These are phyloP conservation scores for Theileria annulata DNA, from an alignment of 169 alveolate species.

Conservation along the genomic window DNA sequence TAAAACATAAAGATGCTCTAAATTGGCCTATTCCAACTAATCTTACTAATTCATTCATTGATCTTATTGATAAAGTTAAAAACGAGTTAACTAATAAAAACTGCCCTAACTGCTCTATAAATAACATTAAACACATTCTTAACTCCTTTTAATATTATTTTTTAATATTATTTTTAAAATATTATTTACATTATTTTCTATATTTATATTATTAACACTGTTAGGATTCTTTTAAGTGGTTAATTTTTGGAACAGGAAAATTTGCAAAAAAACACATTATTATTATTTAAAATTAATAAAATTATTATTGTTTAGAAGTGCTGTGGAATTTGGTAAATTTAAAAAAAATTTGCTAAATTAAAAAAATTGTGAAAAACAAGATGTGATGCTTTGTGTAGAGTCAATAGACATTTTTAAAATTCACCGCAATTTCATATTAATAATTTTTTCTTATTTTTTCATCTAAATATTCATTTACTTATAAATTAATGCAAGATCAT, in stretches of 20 bases:
- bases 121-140: constrained; percentile 4
- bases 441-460: too few species aligned
- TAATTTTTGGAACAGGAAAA: too few species aligned
- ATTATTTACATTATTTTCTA: too few species aligned
- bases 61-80: not conserved
- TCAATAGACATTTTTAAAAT: not conserved
- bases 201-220: too few species aligned
- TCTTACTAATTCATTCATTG: constrained; percentile 3
- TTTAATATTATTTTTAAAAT: not conserved
- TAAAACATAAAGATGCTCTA: constrained; percentile 37
- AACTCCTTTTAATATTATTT: not conserved
- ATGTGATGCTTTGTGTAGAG: not conserved
- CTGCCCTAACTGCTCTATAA: constrained; percentile 15
- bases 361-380: too few species aligned
- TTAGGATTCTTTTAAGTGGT: too few species aligned
- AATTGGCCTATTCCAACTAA: constrained; percentile 42
- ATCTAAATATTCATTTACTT: not conserved
- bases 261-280: too few species aligned
- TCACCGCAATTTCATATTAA: not conserved
- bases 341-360: too few species aligned
- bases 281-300: too few species aligned
- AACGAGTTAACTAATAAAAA: not conserved
- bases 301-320: too few species aligned
- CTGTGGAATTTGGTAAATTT: too few species aligned
- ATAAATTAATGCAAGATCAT: not conserved